Base-by-base conservation (phyloP, 345 rosid genomes). In the Boechera retrofracta region DNA sequence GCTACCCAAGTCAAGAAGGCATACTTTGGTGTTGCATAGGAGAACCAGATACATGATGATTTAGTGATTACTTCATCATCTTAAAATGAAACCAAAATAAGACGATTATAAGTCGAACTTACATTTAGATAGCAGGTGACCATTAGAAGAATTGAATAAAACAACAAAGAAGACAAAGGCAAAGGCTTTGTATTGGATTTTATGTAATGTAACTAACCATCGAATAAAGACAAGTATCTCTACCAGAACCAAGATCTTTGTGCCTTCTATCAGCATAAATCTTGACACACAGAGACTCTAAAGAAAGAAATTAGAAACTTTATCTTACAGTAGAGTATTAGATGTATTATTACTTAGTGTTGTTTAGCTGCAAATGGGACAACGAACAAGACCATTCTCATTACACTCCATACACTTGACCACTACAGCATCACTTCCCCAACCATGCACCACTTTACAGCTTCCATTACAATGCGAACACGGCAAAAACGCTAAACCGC, bases 381-480 rank as follows among this genome's bases (percentile, higher is more conserved):
- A 95, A 64, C 82, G 86, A 69, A 89, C 86, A 67, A 92, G 83
- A 67, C 99, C 98, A 61, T 95, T 95, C 82, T 92, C 99, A 45
- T 95, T 95, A 59, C 99, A 95, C 1, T 83, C 88, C n/a, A 49
- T 55, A 69, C 98, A 92, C 45, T 86, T 85, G 2, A 85, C 75
- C 33, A 84, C 86, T 2, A 69, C 81, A 5, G 51, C 70, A 3
- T 68, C 77, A 57, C 28, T 83, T 62, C 77, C 86, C 79, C 83
- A 75, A 49, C 81, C 76, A 33, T 79, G 35, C 52, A 79, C 83
- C 59, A 87, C 68, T 76, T 91, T 95, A 62, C 90, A 81, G 82
- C 99, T 88, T n/a, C 99, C 99, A 42, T 79, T 86, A 66, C 99
- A 95, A 13, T 4, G 63, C 3, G 83, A 84, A 78, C 98, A 95